phyloP scores from a whole-genome alignment of 169 alveolate genomes.

The Plasmodium gaboni region DNA sequence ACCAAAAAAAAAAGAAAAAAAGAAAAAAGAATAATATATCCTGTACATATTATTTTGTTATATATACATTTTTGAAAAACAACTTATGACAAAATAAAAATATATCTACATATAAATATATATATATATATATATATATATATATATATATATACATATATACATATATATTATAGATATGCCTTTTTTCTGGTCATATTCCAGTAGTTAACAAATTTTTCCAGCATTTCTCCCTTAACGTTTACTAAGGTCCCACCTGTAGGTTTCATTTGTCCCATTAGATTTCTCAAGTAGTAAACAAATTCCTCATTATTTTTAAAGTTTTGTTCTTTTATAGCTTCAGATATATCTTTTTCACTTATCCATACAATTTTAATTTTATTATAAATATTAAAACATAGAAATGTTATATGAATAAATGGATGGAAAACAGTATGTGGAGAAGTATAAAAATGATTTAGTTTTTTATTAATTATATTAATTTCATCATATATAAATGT shows the following conservation, averaged over 20 bases:
- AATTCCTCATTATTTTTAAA: constrained; percentile 45
- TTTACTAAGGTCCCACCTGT: constrained; percentile 54
- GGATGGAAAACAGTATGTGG: constrained; percentile 74
- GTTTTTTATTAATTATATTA: constrained; percentile 23
- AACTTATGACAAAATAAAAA: too few species aligned
- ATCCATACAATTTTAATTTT: constrained; percentile 65
- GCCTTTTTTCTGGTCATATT: constrained; percentile 28
- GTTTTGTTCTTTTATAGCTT: constrained; percentile 13
- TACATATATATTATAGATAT: constrained; percentile 13
- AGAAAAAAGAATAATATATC: too few species aligned
- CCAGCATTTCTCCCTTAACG: constrained; percentile 33
- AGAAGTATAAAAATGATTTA: constrained; percentile 35
- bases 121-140: neutral
- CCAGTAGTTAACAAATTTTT: constrained; percentile 69
- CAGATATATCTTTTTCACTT: constrained; percentile 55
- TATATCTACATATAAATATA: too few species aligned
- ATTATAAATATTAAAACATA: constrained; percentile 58
- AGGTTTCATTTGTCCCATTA: constrained; percentile 67
- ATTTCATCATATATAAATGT: constrained; percentile 47
- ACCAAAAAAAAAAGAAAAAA: too few species aligned
- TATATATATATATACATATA: neutral
- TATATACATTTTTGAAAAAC: too few species aligned
- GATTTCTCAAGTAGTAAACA: constrained; percentile 31
- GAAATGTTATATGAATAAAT: constrained; percentile 49
- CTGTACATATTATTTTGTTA: too few species aligned